phyloP scores from a whole-genome alignment of 2,329 filamentous ascomycete genomes.

The Aspergillus ustus region DNA sequence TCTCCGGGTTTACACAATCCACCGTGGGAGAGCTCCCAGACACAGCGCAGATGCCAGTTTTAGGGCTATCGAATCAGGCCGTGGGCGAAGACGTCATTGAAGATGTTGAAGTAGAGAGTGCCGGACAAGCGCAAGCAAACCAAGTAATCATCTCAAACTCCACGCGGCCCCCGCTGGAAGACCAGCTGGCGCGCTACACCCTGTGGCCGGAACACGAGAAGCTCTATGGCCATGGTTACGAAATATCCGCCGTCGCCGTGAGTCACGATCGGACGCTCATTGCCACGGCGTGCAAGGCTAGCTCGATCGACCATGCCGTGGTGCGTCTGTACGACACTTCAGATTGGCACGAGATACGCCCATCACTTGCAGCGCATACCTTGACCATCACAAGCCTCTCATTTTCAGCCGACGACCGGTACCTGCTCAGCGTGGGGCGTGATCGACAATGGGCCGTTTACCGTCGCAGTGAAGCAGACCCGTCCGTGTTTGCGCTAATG shows the following conservation, averaged over 20 bases:
- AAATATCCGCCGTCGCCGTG: slow-evolving; percentile 84
- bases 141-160: slow-evolving; percentile 56
- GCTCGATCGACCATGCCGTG: slow-evolving; percentile 90
- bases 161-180: slow-evolving; percentile 81
- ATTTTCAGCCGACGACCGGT: slow-evolving; percentile 75
- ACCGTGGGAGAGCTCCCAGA: slow-evolving; percentile 66
- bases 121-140: slow-evolving; percentile 25
- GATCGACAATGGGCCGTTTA: slow-evolving; percentile 93
- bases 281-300: slow-evolving; percentile 91
- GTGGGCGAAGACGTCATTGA: slow-evolving; percentile 56
- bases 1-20: slow-evolving; percentile 64
- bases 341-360: slow-evolving; percentile 84
- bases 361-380: slow-evolving; percentile 80
- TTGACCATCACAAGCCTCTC: slow-evolving; percentile 82
- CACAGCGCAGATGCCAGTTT: slow-evolving; percentile 90
- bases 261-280: slow-evolving; percentile 76
- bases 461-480: slow-evolving; percentile 51
- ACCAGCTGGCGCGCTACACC: slow-evolving; percentile 84
- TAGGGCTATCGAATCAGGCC: slow-evolving; percentile 95
- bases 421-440: slow-evolving; percentile 84
- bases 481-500: slow-evolving; percentile 59
- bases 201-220: slow-evolving; percentile 97
- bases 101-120: slow-evolving; percentile 45
- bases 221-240: slow-evolving; percentile 96
- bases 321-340: slow-evolving; percentile 87